phyloP scores from a whole-genome alignment of 768 basidiomycete species.

The Pholiota molesta region DNA sequence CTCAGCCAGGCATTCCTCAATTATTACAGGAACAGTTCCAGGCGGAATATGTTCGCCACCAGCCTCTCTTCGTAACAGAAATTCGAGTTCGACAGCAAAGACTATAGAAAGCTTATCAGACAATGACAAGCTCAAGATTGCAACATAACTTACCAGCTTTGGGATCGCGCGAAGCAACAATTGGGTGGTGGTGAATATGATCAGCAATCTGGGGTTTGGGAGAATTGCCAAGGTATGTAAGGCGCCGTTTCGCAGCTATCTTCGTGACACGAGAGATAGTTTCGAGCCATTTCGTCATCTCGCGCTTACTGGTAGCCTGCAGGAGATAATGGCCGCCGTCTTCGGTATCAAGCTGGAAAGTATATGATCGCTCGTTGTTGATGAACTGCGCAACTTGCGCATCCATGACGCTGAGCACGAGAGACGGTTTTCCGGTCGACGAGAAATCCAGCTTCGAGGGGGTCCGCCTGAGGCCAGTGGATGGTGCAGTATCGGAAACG shows the following conservation, averaged over 20 bases:
- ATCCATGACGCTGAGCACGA: slow-evolving; percentile 75
- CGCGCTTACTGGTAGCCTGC: slow-evolving; percentile 70
- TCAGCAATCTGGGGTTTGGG: slow-evolving; percentile 77
- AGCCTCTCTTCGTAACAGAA: slow-evolving; percentile 68
- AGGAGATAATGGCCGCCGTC: slow-evolving; percentile 85
- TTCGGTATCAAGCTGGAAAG: slow-evolving; percentile 83
- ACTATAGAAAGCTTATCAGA: slow-evolving; percentile 37
- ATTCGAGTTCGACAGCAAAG: slow-evolving; percentile 77
- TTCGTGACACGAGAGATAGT: slow-evolving; percentile 73
- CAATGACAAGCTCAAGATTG: no score
- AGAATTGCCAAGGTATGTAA: slow-evolving; percentile 79
- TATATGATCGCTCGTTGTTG: slow-evolving; percentile 82
- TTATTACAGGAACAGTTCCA: slow-evolving; percentile 66
- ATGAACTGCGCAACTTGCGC: slow-evolving; percentile 70
- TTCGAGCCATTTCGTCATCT: slow-evolving; percentile 80
- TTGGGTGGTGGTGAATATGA: slow-evolving; percentile 66
- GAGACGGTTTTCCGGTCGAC: slow-evolving; percentile 71
- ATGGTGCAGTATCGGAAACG: slow-evolving; percentile 57
- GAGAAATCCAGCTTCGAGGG: slow-evolving; percentile 77
- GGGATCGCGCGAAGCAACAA: slow-evolving; percentile 68
- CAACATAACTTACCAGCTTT: slow-evolving; percentile 57
- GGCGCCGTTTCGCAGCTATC: slow-evolving; percentile 72
- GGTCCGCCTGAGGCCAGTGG: slow-evolving; percentile 54
- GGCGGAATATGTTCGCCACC: slow-evolving; percentile 48
- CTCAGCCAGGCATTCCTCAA: slow-evolving; percentile 67